Evolutionary conservation across 1,139 yeast genomes (phyloP), one percentile per base, ranked within the genome.

Genomic region (Nadsonia starkeyi-henricii): DNA sequence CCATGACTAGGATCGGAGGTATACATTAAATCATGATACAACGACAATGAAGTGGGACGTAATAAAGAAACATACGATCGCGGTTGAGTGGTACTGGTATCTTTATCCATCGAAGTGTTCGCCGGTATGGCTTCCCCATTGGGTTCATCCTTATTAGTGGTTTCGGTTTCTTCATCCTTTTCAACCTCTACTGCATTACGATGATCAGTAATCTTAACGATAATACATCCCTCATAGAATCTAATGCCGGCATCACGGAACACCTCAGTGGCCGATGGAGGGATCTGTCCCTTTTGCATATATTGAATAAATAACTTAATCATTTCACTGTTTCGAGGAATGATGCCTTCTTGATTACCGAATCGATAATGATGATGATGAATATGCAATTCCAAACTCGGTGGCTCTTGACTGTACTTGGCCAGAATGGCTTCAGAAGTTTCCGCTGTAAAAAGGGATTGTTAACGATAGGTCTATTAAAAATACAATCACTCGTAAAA

Each of bases 301-400:
- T 80, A 85, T 54, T 81, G 80, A 53, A 91, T 68, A 58, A 91
- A 91, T 47, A 57, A 57, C 55, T 81, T 83, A 50, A 85, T 77
- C 65, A 85, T 75, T n/a, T 88, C 84, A 51, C 85, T 83, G 57
- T 75, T 75, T 59, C 84, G 83, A 20, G 95, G 94, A 47, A 91
- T 78, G 17, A 85, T 78, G 45, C 85, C 81, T 47, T 93, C 94
- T 53, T 72, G 77, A 57, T 79, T 79, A 51, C 84, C 84, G 66
- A 83, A 86, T 53, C 93, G 74, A 62, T 79, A 91, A 64, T 89
- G 95, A 47, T 85, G 85, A 57, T 85, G 94, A 64, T 84, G 89
- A 41, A 91, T 86, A 59, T 91, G 96, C 56, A 91, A 79, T 53
- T 81, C 93, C 51, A 91, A 65, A 44, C 95, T 84, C 12, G 96